phyloP scores from a whole-genome alignment of 768 basidiomycete species.

The Daedaleopsis sinensis region DNA sequence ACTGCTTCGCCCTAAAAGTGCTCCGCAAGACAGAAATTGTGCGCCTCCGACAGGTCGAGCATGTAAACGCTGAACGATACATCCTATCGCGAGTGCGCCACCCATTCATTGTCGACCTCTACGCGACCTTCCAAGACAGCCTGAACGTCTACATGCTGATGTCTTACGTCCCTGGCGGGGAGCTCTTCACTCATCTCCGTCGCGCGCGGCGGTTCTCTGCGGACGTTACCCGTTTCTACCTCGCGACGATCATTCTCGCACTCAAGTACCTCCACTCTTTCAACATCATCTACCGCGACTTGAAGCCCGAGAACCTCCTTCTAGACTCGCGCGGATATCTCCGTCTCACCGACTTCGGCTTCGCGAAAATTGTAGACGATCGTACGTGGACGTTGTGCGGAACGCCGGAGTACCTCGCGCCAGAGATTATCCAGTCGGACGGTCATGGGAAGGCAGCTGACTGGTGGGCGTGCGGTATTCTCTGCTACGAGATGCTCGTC shows the following conservation, averaged over 20 bases:
- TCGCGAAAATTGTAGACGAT: constrained; percentile 96
- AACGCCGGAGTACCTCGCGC: constrained; percentile 95
- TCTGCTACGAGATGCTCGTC: constrained; percentile 98
- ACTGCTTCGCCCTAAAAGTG: constrained; percentile 87
- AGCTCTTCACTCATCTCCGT: constrained; percentile 95
- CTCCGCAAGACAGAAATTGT: constrained; percentile 86
- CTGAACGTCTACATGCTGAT: constrained; percentile 98
- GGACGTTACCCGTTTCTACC: constrained; percentile 97
- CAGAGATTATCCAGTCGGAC: constrained; percentile 96
- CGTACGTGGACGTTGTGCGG: constrained; percentile 98
- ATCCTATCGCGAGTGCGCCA: constrained; percentile 92
- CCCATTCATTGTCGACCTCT: constrained; percentile 96
- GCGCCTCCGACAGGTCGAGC: constrained; percentile 92
- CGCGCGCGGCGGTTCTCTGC: constrained; percentile 94
- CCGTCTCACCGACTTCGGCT: constrained; percentile 96
- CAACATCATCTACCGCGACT: constrained; percentile 97
- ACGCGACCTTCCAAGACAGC: constrained; percentile 93
- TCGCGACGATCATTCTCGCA: constrained; percentile 94
- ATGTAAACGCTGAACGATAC: constrained; percentile 94
- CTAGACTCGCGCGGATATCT: constrained; percentile 92
- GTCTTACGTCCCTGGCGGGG: constrained; percentile 95
- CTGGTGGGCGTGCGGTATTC: constrained; percentile 98
- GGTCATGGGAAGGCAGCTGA: constrained; percentile 98
- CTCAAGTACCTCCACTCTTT: constrained; percentile 93
- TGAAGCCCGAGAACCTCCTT: constrained; percentile 98